phyloP scores from a whole-genome alignment of 495 filamentous ascomycete genomes.

The Penicillium cinerascens region DNA sequence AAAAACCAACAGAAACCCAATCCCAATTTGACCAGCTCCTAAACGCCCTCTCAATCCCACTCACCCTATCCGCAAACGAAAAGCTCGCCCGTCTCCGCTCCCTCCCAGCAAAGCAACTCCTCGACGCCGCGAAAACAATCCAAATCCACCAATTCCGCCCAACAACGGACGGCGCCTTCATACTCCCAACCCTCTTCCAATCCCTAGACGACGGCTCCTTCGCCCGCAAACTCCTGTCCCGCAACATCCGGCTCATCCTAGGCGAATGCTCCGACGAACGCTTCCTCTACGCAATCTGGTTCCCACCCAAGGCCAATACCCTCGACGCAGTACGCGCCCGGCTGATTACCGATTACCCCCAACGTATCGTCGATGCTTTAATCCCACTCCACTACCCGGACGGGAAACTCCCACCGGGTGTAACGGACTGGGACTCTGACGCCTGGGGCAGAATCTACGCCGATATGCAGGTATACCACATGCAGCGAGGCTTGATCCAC shows the following conservation, averaged over 20 bases:
- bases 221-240: conserved; percentile 34
- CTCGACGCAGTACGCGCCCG: conserved; percentile 38
- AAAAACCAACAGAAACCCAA: conserved; percentile 42
- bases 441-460: conserved; percentile 56
- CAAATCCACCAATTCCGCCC: conserved; percentile 53
- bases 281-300: conserved; percentile 47
- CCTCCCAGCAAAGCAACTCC: conserved; percentile 31
- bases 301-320: conserved; percentile 36
- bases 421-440: conserved; percentile 36
- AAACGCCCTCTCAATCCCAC: conserved; percentile 41
- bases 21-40: conserved; percentile 56
- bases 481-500: conserved; percentile 41
- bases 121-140: conserved; percentile 38
- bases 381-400: conserved; percentile 43
- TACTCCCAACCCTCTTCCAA: conserved; percentile 41
- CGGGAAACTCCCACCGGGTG: conserved; percentile 23
- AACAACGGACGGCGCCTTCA: conserved; percentile 47
- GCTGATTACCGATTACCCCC: conserved; percentile 53
- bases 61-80: conserved; percentile 31
- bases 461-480: conserved; percentile 53
- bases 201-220: conserved; percentile 49
- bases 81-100: conserved; percentile 47
- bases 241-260: conserved; percentile 48
- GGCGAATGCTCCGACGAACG: conserved; percentile 56
- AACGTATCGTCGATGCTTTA: conserved; percentile 37